These are phyloP conservation scores for Rozella allomycis DNA, from an alignment of 371 early-diverging fungal species.

Conservation along the genomic window DNA sequence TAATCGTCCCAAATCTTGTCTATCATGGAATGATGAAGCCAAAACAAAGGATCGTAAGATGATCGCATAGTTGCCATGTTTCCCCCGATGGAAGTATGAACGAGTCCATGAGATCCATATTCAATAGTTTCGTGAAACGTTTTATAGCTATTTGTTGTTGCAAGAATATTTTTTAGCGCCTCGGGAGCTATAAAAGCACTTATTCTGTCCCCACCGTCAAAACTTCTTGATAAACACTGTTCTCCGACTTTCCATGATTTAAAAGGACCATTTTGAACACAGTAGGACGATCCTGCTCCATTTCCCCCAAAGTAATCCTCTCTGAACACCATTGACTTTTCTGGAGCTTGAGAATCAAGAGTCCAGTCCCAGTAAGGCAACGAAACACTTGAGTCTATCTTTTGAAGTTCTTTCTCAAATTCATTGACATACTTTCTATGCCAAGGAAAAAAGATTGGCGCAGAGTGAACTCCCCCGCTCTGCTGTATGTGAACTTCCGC, in stretches of 20 bases:
- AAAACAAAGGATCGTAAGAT: conserved; percentile 34
- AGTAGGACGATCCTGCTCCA: too few relatives aligned
- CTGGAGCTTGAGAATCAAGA: conserved; percentile 8
- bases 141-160: conserved; percentile 8
- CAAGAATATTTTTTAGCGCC: conserved; percentile 14
- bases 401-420: conserved; percentile 11
- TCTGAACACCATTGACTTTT: too few relatives aligned
- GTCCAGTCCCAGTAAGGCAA: conserved; percentile 27
- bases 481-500: conserved; percentile 3
- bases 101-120: conserved; percentile 16
- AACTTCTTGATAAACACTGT: conserved; percentile 10
- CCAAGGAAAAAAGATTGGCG: conserved; percentile 6
- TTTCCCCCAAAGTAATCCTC: too few relatives aligned
- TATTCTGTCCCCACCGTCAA: conserved; percentile 5
- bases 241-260: conserved; percentile 2
- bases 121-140: conserved; percentile 16
- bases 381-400: conserved; percentile 16
- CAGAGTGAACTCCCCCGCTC: conserved; percentile 3
- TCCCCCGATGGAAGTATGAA: conserved; percentile 20
- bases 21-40: conserved; percentile 29
- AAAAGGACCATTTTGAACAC: too few relatives aligned
- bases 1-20: conserved; percentile 29
- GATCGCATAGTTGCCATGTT: conserved; percentile 6
- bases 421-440: conserved; percentile 5
- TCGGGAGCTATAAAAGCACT: conserved; percentile 9